phyloP scores from a whole-genome alignment of 305 asterid species.

The Fraxinus nigra region DNA sequence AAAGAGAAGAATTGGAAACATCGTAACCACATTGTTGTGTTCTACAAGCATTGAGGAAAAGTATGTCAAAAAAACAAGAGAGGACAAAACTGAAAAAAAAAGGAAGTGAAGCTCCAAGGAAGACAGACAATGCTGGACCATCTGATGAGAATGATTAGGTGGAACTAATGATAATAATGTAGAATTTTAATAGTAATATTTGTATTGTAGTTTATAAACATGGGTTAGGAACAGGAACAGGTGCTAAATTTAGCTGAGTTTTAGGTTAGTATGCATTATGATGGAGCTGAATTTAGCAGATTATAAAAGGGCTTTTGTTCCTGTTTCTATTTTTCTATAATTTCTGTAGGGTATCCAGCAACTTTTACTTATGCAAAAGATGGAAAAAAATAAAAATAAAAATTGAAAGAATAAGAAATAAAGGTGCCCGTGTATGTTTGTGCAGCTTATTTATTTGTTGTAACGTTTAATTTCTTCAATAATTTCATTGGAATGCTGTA shows the following conservation, averaged over 20 bases:
- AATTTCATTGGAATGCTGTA: neutral
- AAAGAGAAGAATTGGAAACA: neutral
- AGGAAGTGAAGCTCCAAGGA: neutral
- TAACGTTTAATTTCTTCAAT: constrained; percentile 1
- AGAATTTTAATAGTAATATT: neutral
- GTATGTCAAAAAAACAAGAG: constrained; percentile 12
- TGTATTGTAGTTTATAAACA: neutral
- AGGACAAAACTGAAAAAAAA: too few relatives aligned
- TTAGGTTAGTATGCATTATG: constrained; percentile 23
- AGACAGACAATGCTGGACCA: constrained; percentile 51
- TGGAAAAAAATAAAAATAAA: too few relatives aligned
- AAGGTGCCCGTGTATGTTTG: neutral
- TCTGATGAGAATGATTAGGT: constrained; percentile 40
- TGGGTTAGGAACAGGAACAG: constrained; percentile 34
- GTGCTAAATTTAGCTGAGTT: constrained; percentile 62
- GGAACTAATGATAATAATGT: constrained; percentile 1
- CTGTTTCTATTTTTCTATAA: constrained; percentile 31
- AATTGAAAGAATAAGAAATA: neutral
- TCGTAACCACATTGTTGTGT: constrained; percentile 23
- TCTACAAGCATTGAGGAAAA: constrained; percentile 30
- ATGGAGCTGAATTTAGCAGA: constrained; percentile 41
- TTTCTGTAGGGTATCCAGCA: constrained; percentile 21
- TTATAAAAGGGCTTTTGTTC: constrained; percentile 27
- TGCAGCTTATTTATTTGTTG: neutral
- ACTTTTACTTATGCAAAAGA: neutral